Evolutionary conservation across 257 asterid genomes (phyloP).

Genomic region (Solanum commersonii): DNA sequence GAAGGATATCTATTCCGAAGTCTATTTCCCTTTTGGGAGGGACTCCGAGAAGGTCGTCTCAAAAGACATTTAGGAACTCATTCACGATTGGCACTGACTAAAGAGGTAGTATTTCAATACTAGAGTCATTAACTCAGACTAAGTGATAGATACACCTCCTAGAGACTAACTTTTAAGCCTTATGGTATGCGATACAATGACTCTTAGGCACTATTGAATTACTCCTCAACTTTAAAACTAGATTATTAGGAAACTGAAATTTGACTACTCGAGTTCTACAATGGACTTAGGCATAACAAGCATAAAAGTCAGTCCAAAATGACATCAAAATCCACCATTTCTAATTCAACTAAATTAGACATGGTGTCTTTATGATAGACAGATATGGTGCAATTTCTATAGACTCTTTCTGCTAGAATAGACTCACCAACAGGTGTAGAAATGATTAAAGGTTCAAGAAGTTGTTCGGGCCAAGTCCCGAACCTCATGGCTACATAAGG

Average conservation of each 20-base stretch:
- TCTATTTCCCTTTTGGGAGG: no score
- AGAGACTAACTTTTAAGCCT: not conserved
- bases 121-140: not conserved
- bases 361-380: not conserved
- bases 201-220: not conserved
- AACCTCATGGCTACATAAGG: not conserved
- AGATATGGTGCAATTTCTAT: not conserved
- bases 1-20: not conserved
- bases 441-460: no score
- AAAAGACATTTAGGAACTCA: not conserved
- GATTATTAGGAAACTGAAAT: not conserved
- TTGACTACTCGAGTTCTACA: not conserved
- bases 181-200: not conserved
- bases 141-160: not conserved
- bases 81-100: not conserved
- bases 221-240: not conserved
- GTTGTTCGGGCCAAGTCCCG: not conserved
- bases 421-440: not conserved
- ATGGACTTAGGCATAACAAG: not conserved
- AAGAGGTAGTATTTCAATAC: not conserved
- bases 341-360: not conserved
- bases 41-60: not conserved
- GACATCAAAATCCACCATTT: not conserved
- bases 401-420: not conserved
- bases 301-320: not conserved